Conservation (phyloP, 148 eudicot genomes). For the Pouteria glomerata region DNA sequence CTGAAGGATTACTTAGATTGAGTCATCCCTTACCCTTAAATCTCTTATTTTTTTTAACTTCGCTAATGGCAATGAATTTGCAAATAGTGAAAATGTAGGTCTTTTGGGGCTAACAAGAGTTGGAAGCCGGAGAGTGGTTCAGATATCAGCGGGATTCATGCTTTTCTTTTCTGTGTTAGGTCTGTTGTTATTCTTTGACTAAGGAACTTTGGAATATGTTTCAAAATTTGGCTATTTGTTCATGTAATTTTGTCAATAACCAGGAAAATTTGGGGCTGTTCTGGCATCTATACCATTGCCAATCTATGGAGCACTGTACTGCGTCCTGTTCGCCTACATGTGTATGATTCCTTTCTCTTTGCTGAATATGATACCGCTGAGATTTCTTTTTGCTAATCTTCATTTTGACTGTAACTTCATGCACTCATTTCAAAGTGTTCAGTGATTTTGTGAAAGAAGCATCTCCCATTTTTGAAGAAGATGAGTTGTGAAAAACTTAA, state of each 20-base stretch:
- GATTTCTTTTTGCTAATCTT: background rate
- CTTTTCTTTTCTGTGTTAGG: slow-evolving; percentile 85
- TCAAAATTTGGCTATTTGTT: background rate
- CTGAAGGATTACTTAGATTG: background rate
- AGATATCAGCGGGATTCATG: slow-evolving; percentile 81
- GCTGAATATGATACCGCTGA: background rate
- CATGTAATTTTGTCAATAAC: background rate
- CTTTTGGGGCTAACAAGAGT: slow-evolving; percentile 69
- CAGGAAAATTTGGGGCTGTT: slow-evolving; percentile 91
- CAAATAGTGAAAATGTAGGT: slow-evolving; percentile 76
- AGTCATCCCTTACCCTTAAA: background rate
- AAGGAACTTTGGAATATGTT: too few relatives aligned
- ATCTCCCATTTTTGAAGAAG: too few relatives aligned
- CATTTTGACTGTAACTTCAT: background rate
- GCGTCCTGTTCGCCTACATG: slow-evolving; percentile 77
- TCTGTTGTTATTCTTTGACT: slow-evolving; percentile 12
- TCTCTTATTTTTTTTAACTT: background rate
- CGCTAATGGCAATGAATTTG: background rate
- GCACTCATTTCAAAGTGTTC: background rate
- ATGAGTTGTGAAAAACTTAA: too few relatives aligned
- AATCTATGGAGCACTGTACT: slow-evolving; percentile 77
- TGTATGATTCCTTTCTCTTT: slow-evolving; percentile 37
- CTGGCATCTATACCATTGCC: slow-evolving; percentile 86
- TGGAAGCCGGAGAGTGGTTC: slow-evolving; percentile 82
- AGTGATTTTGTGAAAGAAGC: too few relatives aligned